Conservation (phyloP, 306 rosid species). For the Biancaea sappan region DNA sequence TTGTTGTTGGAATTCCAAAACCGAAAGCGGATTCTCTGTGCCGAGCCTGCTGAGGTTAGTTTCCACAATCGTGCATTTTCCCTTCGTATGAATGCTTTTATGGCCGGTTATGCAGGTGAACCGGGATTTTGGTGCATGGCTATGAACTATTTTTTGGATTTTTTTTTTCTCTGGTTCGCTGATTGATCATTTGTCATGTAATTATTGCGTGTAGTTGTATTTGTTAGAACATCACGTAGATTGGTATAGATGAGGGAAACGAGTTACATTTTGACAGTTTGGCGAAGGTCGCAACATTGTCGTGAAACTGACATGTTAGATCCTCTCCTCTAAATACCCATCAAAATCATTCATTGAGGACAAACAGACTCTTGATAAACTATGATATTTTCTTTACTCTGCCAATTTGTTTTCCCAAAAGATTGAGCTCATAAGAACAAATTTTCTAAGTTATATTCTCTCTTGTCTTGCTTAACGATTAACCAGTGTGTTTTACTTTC, state of each 20-base stretch:
- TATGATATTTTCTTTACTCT: no score
- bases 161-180: neutral
- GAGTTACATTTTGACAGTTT: neutral
- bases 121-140: neutral
- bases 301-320: no score
- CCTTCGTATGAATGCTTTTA: neutral
- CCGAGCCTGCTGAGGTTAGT: slow-evolving; percentile 66
- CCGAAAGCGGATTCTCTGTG: slow-evolving; percentile 61
- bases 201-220: neutral
- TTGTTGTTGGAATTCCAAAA: slow-evolving; percentile 64
- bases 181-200: neutral
- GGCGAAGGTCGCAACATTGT: neutral
- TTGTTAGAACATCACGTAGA: neutral
- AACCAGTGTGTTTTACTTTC: no score
- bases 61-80: neutral
- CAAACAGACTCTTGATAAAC: no score
- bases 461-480: no score
- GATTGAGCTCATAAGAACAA: no score
- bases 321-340: no score
- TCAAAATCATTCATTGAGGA: no score
- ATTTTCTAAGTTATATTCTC: no score
- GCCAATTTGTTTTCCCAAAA: no score
- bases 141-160: no score
- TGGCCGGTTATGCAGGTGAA: neutral
- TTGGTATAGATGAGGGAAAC: neutral